Evolutionary conservation across 78 protist species (phyloP), one percentile per base, ranked within the genome.

Genomic region (slime mould (Dictyostelium discoideum)): DNA sequence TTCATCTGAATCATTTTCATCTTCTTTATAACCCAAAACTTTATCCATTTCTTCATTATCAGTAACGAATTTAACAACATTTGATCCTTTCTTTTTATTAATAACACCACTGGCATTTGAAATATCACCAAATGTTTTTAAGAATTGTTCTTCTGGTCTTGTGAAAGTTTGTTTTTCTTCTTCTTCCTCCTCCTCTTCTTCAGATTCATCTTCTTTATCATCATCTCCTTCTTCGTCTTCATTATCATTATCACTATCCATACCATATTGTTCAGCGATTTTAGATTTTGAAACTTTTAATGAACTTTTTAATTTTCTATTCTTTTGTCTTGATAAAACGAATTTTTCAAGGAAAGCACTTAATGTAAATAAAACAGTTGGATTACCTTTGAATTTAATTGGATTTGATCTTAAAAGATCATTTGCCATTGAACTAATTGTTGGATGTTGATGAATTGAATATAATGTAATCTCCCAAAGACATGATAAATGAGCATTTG

Each of bases 361-460:
- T 9, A 93, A 48, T 8, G 96, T 88, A n/a, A 93, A 93, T 32
- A 94, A 85, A 11, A 29, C 40, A 8, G 96, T 86, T 63, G 98
- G 97, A 44, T 97, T 96, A 39, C 97, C 94, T 32, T 50, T 16
- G 60, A 86, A 89, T 65, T 22, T 60, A 46, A 96, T 84, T 32
- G 76, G 84, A 18, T 84, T 22, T 50, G 67, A 78, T 5, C 60
- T 22, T 11, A 92, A 40, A 42, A 96, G 39, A 16, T 57, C 26
- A 20, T 69, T 32, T 1, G 96, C 90, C 29, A 94, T 87, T 18
- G 26, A 32, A n/a, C 72, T 69, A 24, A 97, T 92, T 2, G 88
- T 86, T 86, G 98, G 98, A 74, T 97, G 97, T 84, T 57, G 90
- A 84, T 97, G 98, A 5, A 80, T 46, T 85, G 57, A 46, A 63